Evolutionary conservation across 148 eudicot genomes (phyloP).

Genomic region (Simmondsia chinensis): DNA sequence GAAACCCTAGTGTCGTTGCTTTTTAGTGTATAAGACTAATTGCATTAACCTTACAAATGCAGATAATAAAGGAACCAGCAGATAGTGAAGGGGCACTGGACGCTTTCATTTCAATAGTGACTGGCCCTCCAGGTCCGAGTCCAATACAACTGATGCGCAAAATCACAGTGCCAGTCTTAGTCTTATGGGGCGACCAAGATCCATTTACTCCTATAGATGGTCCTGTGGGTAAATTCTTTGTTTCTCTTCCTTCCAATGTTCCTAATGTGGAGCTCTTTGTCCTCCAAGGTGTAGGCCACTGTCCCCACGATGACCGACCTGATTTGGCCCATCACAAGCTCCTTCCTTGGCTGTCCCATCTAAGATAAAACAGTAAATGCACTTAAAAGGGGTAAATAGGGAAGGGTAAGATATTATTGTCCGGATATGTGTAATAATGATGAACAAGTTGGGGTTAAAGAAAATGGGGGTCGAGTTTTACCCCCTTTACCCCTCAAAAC

Average conservation of each 20-base stretch:
- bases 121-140: slow-evolving; percentile 92
- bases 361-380: too few species aligned
- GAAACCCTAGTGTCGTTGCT: background rate
- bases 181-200: slow-evolving; percentile 88
- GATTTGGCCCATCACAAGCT: slow-evolving; percentile 70
- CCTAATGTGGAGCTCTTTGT: slow-evolving; percentile 47
- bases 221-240: slow-evolving; percentile 87
- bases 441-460: too few species aligned
- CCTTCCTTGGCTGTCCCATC: slow-evolving; percentile 67
- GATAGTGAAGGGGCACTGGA: slow-evolving; percentile 76
- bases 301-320: slow-evolving; percentile 93
- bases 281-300: slow-evolving; percentile 85
- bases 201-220: slow-evolving; percentile 94
- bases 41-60: slow-evolving; percentile 9
- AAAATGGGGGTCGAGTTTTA: too few species aligned
- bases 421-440: too few species aligned
- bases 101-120: slow-evolving; percentile 79
- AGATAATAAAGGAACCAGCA: slow-evolving; percentile 82
- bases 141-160: slow-evolving; percentile 71
- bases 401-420: too few species aligned
- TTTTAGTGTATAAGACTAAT: background rate
- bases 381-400: too few species aligned
- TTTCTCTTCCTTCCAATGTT: slow-evolving; percentile 32
- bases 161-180: slow-evolving; percentile 46
- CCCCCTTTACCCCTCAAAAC: too few species aligned